phyloP scores from a whole-genome alignment of 2,329 filamentous ascomycete species.

The Botrytis aclada region DNA sequence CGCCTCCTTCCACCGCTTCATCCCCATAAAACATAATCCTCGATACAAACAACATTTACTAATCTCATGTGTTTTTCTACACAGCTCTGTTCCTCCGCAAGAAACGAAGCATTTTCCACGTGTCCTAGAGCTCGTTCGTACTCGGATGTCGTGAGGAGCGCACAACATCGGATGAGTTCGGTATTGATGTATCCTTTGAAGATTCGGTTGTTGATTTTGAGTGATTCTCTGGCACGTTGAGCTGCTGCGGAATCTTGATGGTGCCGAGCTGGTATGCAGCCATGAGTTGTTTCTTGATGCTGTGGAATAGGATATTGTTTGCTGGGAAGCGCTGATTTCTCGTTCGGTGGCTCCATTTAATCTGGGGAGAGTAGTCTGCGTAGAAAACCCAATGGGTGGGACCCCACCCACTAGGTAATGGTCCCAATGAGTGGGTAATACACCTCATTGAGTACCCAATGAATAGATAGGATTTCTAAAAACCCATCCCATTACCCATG shows the following conservation, averaged over 20 bases:
- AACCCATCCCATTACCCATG: no score
- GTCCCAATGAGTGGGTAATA: no score
- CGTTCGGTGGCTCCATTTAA: neutral
- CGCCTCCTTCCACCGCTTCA: conserved; percentile 25
- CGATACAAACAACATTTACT: conserved; percentile 25
- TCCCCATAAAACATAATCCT: conserved; percentile 22
- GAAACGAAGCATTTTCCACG: conserved; percentile 19
- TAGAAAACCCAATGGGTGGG: no score
- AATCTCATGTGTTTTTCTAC: no score
- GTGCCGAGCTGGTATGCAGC: neutral
- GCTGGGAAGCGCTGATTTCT: neutral
- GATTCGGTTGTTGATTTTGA: neutral
- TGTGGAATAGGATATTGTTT: neutral
- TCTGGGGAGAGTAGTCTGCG: neutral
- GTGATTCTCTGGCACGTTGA: neutral
- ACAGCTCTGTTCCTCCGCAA: conserved; percentile 14
- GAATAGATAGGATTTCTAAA: no score
- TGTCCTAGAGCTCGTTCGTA: conserved; percentile 3
- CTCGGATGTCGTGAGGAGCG: conserved; percentile 18
- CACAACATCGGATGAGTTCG: conserved; percentile 20
- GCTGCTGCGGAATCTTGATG: neutral
- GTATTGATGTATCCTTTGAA: conserved; percentile 19
- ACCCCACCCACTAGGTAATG: no score
- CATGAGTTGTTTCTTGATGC: neutral
- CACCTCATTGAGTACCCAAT: no score